A percentile compares a stretch with the other conserved stretches of the same genome.
Evolutionary conservation across 2,329 filamentous ascomycete species (phyloP).

Genomic region (Orbilia brochopaga): DNA sequence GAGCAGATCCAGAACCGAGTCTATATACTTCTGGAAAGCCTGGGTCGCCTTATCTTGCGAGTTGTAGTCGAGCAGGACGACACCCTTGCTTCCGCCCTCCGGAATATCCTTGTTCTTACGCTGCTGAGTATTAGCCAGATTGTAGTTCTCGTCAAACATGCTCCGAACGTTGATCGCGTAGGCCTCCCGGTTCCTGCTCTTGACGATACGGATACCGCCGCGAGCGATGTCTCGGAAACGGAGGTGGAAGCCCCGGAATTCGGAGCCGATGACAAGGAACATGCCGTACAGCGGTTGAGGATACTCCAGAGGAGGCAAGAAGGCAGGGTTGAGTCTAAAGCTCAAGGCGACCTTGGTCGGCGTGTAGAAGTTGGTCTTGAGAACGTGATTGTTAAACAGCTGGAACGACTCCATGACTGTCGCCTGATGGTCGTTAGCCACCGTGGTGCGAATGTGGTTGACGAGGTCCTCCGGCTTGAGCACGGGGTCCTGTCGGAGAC

Average conservation of each 20-base stretch:
- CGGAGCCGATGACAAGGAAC: conserved; percentile 97
- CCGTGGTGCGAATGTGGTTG: conserved; percentile 77
- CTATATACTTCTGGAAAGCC: conserved; percentile 99
- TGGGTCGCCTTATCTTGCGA: conserved; percentile 92
- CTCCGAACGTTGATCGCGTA: conserved; percentile 96
- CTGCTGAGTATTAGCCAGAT: conserved; percentile 95
- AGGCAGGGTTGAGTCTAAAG: conserved; percentile 88
- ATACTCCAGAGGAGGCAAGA: conserved; percentile 90
- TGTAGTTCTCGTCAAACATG: conserved; percentile 98
- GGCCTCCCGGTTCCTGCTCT: conserved; percentile 93
- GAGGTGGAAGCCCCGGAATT: conserved; percentile 95
- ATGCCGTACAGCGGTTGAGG: conserved; percentile 93
- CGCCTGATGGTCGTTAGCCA: conserved; percentile 90
- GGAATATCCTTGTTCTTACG: conserved; percentile 99
- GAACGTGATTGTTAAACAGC: conserved; percentile 87
- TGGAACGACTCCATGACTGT: conserved; percentile 98
- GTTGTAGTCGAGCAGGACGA: conserved; percentile 89
- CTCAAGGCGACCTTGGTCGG: conserved; percentile 97
- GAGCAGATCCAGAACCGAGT: conserved; percentile 94
- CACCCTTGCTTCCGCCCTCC: conserved; percentile 96
- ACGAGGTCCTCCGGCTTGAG: conserved; percentile 75
- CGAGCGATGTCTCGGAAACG: conserved; percentile 94
- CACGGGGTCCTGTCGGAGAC: conserved; percentile 73
- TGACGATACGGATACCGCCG: conserved; percentile 97
- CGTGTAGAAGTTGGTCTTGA: conserved; percentile 98